Evolutionary conservation across 108 stramenopile genomes (phyloP), one percentile per base, ranked within the genome.

Genomic region (Pseudonitzschia delicatissima): DNA sequence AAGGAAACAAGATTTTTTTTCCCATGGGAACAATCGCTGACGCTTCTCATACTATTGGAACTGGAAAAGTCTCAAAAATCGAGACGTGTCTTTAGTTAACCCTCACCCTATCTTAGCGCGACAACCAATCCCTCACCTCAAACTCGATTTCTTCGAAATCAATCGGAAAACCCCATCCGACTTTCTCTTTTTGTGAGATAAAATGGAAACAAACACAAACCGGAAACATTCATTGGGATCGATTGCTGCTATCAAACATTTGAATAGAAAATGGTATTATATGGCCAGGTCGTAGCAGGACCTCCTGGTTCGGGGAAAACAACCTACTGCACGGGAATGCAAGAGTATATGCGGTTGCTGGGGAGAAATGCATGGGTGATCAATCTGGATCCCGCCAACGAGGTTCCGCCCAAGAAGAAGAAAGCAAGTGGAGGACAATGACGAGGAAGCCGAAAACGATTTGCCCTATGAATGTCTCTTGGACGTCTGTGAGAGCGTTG

Each of bases 341-440:
- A 87, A 53, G 89, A 94, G 66, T 98, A 97, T 76, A 72, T 97
- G n/a, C 74, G 81, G 26, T 55, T 82, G 15, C 53, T 97, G 34
- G 96, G 96, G 5, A 71, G 97, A 62, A 84, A 95, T 50, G 83
- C 87, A 28, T 88, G 82, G 66, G 92, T 99, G 11, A 84, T 99
- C 52, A 99, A 99, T 71, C 72, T 99, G 52, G 99, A 99, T 83
- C 97, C 97, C 25, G 99, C 98, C 29, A 98, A 98, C 67, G 97
- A 99, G 57, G 59, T 71, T 57, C 67, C 74, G 15, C 57, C 62
- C 5, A 49, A 9, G 49, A 51, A 45, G 21, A 63, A 40, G 29
- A 52, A 47, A 53, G 18, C 23, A 23, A 73, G 25, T 13, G 2
- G 47, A 34, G 5, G 39, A 49, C 25, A 64, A 55, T 37, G 81